These are phyloP conservation scores for Colletotrichum falcatum DNA, from an alignment of 2,329 filamentous ascomycete genomes.

Conservation along the genomic window DNA sequence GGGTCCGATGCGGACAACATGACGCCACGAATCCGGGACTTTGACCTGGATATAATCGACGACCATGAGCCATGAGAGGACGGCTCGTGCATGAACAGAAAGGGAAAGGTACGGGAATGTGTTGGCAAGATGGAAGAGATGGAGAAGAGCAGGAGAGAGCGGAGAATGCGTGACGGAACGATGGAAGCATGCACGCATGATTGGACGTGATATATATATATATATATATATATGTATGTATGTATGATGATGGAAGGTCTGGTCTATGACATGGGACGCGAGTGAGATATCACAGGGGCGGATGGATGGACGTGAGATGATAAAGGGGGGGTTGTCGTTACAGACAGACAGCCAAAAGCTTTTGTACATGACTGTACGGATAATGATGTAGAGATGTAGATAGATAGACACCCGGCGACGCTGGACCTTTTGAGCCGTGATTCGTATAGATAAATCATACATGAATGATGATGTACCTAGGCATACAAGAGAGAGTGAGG, in stretches of 20 bases:
- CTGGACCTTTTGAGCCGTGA: not conserved
- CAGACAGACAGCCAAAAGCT: not conserved
- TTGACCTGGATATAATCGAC: constrained; percentile 53
- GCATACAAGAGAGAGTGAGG: not conserved
- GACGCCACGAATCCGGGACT: constrained; percentile 51
- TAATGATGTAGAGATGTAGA: not conserved
- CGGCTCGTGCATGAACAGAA: too few relatives aligned
- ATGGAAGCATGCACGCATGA: constrained; percentile 20
- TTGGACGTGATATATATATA: not conserved
- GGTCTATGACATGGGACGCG: not conserved
- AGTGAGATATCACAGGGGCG: constrained; percentile 6
- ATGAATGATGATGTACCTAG: too few relatives aligned
- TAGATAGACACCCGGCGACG: not conserved
- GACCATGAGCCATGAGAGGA: constrained; percentile 45
- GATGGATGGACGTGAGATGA: not conserved
- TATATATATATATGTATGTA: not conserved
- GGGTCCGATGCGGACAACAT: constrained; percentile 43
- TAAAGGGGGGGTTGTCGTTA: not conserved
- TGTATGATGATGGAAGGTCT: not conserved
- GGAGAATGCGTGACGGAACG: constrained; percentile 18
- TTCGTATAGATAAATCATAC: too few relatives aligned
- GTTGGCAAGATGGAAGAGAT: not conserved
- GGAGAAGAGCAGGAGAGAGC: not conserved
- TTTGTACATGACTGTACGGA: not conserved
- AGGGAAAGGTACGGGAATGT: not conserved